Evolutionary conservation across 441 rosid genomes (phyloP).

Genomic region (Manihot esculenta): DNA sequence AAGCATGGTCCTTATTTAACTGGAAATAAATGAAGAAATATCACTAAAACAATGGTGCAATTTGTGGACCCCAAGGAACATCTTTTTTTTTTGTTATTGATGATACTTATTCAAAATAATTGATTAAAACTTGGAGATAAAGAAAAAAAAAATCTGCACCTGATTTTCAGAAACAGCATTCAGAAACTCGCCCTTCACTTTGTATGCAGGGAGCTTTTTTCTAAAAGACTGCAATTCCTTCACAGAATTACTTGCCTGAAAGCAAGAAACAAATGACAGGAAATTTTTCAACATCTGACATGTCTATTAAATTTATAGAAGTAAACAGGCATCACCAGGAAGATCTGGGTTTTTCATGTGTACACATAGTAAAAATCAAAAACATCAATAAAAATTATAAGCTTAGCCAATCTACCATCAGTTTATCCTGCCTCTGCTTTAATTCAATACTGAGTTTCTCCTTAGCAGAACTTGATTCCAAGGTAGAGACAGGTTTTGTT

Average conservation of each 20-base stretch:
- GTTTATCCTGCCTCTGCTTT: conserved; percentile 69
- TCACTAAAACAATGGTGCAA: not conserved
- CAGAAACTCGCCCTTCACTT: conserved; percentile 67
- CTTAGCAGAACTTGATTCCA: conserved; percentile 41
- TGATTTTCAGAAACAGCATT: conserved; percentile 80
- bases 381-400: not conserved
- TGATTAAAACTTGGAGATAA: not conserved
- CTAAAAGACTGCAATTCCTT: conserved; percentile 73
- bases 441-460: conserved; percentile 64
- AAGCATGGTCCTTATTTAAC: conserved; percentile 2
- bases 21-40: conserved; percentile 2
- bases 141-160: conserved; percentile 35
- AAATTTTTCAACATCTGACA: conserved; percentile 14
- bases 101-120: not conserved
- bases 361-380: conserved; percentile 6
- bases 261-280: conserved; percentile 16
- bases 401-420: conserved; percentile 43
- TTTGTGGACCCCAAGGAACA: not conserved
- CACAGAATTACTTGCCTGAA: conserved; percentile 52
- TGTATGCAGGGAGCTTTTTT: conserved; percentile 85
- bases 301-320: not conserved
- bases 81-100: not conserved
- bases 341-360: not conserved
- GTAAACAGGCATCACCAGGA: not conserved
- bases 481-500: conserved; percentile 33